Percentiles rank a stretch among this genome's conserved stretches.
Conservation (phyloP, 2,329 filamentous ascomycete species). For the Pleurostoma richardsiae region DNA sequence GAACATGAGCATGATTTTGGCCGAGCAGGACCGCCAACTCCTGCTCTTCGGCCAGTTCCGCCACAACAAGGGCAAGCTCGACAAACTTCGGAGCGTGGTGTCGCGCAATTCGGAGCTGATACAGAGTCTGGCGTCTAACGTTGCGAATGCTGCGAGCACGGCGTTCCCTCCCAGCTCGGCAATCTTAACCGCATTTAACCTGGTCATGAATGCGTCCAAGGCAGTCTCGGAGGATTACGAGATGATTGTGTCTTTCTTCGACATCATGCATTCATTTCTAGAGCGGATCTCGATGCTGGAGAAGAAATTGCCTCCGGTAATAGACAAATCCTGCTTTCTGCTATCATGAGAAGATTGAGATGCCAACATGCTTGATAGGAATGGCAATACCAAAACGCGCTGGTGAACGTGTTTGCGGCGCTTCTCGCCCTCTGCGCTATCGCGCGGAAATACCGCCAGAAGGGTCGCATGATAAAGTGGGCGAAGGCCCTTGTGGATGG, state of each 20-base stretch:
- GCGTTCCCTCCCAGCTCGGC: conserved; percentile 25
- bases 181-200: conserved; percentile 26
- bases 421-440: conserved; percentile 8
- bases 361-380: not conserved
- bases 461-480: conserved; percentile 7
- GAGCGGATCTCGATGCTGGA: conserved; percentile 5
- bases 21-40: conserved; percentile 14
- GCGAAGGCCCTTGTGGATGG: conserved; percentile 5
- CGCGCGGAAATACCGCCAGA: conserved; percentile 3
- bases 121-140: conserved; percentile 20
- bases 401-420: conserved; percentile 6
- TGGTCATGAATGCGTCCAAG: conserved; percentile 20
- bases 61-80: conserved; percentile 25
- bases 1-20: too few relatives aligned
- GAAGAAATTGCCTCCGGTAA: conserved; percentile 1
- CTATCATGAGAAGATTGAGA: too few relatives aligned
- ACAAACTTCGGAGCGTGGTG: conserved; percentile 22
- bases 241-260: conserved; percentile 29
- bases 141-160: conserved; percentile 20
- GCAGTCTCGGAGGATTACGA: conserved; percentile 30
- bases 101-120: conserved; percentile 20
- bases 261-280: conserved; percentile 12
- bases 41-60: conserved; percentile 24
- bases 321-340: too few relatives aligned
- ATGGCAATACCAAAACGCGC: conserved; percentile 1